Evolutionary conservation across 306 rosid species (phyloP).

Genomic region (Sicyos baderoa): DNA sequence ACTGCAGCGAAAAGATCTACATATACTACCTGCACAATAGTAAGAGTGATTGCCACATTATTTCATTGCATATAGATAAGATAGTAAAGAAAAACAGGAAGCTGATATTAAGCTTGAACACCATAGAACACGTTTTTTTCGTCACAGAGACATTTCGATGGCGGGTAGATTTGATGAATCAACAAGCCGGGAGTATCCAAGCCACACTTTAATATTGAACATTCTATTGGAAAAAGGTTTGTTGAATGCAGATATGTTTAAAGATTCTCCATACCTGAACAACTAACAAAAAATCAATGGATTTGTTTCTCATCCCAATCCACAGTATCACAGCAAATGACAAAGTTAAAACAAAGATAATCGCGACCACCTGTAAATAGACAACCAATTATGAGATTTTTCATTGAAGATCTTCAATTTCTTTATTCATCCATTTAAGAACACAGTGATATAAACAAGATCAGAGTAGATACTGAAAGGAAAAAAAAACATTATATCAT

Average conservation of each 20-base stretch:
- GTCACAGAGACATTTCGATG: neutral
- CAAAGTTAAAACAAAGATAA: conserved; percentile 45
- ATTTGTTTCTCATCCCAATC: conserved; percentile 62
- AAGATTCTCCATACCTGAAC: conserved; percentile 49
- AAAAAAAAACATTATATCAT: neutral
- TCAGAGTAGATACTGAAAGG: neutral
- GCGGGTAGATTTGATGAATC: neutral
- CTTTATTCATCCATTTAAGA: neutral
- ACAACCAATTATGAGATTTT: neutral
- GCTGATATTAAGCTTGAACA: neutral
- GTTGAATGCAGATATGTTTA: neutral
- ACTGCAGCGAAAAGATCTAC: conserved; percentile 54
- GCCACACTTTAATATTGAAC: neutral
- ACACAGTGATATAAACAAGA: conserved; percentile 1
- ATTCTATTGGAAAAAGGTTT: neutral
- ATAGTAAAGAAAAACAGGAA: neutral
- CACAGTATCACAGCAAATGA: conserved; percentile 71
- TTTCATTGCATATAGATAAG: neutral
- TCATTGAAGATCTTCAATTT: neutral
- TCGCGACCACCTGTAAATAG: conserved; percentile 49
- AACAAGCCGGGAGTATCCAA: neutral
- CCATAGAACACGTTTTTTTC: neutral
- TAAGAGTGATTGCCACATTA: conserved; percentile 21
- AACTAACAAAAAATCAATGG: conserved; percentile 58
- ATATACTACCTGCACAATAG: conserved; percentile 73